Evolutionary conservation across 2,329 filamentous ascomycete genomes (phyloP), one percentile per base, ranked within the genome.

Genomic region (Sphaceloma murrayae): DNA sequence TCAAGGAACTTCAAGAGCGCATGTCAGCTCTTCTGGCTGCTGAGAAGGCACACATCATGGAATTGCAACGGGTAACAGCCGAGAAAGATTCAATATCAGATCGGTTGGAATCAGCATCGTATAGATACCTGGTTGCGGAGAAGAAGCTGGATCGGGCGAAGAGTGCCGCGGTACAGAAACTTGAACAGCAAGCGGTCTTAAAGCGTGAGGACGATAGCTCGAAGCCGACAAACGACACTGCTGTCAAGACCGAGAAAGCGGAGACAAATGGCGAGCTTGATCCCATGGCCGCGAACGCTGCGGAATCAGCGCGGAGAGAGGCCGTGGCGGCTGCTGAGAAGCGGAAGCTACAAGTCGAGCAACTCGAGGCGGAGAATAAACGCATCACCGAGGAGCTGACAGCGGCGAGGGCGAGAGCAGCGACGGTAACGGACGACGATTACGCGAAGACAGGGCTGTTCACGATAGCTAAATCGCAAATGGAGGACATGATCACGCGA

Each of bases 61-160:
- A 88, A 58, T 65, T 93, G 40, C 85, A 93, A 52, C 76, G 80
- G 44, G 67, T 88, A 9, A 73, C 78, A 38, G 70, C 75, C 5
- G 87, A 95, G 56, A 93, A 91, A 56, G 82, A 93, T 44, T 79
- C 85, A 53, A 71, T 94, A 3, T 85, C 85, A 34, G 84, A 91
- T 56, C 82, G 89, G 50, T 70, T 96, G 14, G 89, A 96, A 58
- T 81, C 78, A 24, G 91, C 89, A 11, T 94, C 87, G 4, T 70
- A 94, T 48, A 78, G 91, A 52, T 96, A 94, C 58, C 85, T 96
- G 68, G 85, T 93, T 53, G 91, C 91, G 0, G 91, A 98, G 62
- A 93, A 94, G 68, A 91, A 87, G 60, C 70, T 96, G 43, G 91
- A 98, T 60, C 78, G 91, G 32, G 77, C 82, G 17, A 89, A 85